phyloP scores from a whole-genome alignment of 2,329 filamentous ascomycete genomes.

The Exophiala dermatitidis region DNA sequence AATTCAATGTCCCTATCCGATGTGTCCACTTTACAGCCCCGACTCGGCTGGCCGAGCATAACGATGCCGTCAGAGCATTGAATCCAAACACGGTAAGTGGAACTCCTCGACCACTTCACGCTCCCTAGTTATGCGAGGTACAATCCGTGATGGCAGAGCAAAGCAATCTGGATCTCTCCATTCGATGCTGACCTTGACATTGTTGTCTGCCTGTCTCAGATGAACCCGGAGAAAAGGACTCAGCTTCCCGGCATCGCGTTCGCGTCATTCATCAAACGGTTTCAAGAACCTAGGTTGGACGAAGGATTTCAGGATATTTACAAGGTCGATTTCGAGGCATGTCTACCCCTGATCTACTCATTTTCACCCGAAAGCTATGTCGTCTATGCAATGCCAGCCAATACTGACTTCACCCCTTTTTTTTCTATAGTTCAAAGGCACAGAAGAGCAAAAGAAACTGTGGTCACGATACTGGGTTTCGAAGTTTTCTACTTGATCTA shows the following conservation, averaged over 20 bases:
- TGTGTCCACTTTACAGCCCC: constrained; percentile 78
- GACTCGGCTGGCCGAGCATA: constrained; percentile 68
- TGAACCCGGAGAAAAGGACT: constrained; percentile 75
- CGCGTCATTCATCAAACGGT: constrained; percentile 63
- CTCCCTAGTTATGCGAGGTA: background rate
- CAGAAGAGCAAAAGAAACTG: constrained; percentile 23
- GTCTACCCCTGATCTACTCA: constrained; percentile 15
- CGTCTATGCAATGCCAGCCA: background rate
- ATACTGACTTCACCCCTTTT: background rate
- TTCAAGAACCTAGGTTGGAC: constrained; percentile 59
- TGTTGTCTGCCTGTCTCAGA: constrained; percentile 35
- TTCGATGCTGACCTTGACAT: background rate
- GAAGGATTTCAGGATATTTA: constrained; percentile 83
- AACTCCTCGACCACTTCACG: background rate
- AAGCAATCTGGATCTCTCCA: too few relatives aligned
- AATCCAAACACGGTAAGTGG: constrained; percentile 33
- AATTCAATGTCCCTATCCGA: constrained; percentile 65
- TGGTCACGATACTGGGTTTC: constrained; percentile 29
- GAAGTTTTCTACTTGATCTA: constrained; percentile 25
- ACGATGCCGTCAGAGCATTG: constrained; percentile 72
- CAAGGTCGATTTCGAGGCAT: constrained; percentile 63
- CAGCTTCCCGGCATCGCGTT: constrained; percentile 76
- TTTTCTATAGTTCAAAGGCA: constrained; percentile 24
- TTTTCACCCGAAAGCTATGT: background rate
- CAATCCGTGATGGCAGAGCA: too few relatives aligned